These are phyloP conservation scores for Leccinum subrobustum DNA, from an alignment of 1,284 basidiomycete genomes.

Conservation along the genomic window DNA sequence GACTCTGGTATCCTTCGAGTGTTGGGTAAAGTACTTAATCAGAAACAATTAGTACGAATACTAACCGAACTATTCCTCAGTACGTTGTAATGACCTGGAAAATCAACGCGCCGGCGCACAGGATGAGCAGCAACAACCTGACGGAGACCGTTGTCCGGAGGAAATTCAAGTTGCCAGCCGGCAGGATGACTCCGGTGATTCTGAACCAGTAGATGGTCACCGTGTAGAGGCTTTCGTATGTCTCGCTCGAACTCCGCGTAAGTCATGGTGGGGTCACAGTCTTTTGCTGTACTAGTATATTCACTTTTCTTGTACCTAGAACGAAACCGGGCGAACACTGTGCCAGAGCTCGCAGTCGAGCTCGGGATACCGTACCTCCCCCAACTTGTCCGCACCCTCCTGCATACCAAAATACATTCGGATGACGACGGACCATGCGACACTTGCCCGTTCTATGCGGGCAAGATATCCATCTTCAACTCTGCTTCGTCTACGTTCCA, in stretches of 20 bases:
- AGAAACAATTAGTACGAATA: too few relatives aligned
- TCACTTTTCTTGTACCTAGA: background rate
- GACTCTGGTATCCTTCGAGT: too few relatives aligned
- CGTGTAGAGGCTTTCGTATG: background rate
- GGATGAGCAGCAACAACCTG: too few relatives aligned
- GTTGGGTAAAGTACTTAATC: too few relatives aligned
- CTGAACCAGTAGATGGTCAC: background rate
- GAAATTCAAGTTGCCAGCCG: background rate
- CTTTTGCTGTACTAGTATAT: background rate
- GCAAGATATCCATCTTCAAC: slow-evolving; percentile 7
- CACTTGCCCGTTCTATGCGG: background rate
- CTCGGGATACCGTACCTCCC: background rate
- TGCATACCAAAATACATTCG: background rate
- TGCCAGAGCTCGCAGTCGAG: background rate
- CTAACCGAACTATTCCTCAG: too few relatives aligned
- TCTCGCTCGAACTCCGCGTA: background rate
- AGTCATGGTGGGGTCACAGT: background rate
- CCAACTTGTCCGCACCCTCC: background rate
- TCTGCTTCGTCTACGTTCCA: slow-evolving; percentile 1
- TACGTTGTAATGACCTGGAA: too few relatives aligned
- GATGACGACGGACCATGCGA: background rate
- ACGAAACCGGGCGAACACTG: background rate
- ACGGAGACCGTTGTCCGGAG: background rate
- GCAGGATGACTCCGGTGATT: background rate
- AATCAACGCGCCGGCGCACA: too few relatives aligned